Base-by-base conservation (phyloP, 31 red algal genomes). In the Bonnemaisonia californica region DNA sequence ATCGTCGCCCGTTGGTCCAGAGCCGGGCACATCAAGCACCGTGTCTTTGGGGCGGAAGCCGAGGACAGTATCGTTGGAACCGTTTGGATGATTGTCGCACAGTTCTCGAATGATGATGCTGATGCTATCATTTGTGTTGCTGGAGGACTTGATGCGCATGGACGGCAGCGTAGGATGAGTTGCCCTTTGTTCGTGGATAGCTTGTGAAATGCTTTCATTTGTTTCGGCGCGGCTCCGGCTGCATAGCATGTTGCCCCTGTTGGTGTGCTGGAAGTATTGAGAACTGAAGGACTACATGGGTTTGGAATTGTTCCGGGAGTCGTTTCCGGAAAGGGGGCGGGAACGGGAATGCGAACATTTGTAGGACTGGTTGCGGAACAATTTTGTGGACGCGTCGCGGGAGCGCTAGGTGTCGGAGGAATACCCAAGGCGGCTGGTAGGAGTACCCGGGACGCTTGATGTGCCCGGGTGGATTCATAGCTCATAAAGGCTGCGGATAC, bases 401-500 rank as follows among this genome's bases (percentile, higher is more conserved):
- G 79, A 82, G 7, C 48, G 61, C 12, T 68, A 41, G 1, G 5
- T 41, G 3, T 61, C 2, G 30, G 41, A 48, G 1, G 19, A 11
- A 11, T 45, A 61, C 2, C 63, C 72, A 13, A 74, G 61, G 24
- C 41, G 41, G 3, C 28, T 23, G 29, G 74, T 56, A 8, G 84
- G 84, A 0, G 84, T 87, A 51, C 62, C 84, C n/a, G 84, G 84
- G 11, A 87, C 74, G 28, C 59, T 69, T 24, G 84, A 65, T 5
- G 84, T 87, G n/a, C 74, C 84, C 57, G 61, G 37, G 79, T 65
- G 28, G 74, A 79, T 55, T 87, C 74, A 33, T 87, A 79, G 41
- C 84, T 59, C 16, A 74, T 87, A 36, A 87, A 87, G 32, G 84
- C 84, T 26, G 84, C 84, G 54, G 73, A 79, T 13, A 79, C 84